These are phyloP conservation scores for Neophaeococcomyces mojaviensis DNA, from an alignment of 2,329 filamentous ascomycete genomes.

Conservation along the genomic window DNA sequence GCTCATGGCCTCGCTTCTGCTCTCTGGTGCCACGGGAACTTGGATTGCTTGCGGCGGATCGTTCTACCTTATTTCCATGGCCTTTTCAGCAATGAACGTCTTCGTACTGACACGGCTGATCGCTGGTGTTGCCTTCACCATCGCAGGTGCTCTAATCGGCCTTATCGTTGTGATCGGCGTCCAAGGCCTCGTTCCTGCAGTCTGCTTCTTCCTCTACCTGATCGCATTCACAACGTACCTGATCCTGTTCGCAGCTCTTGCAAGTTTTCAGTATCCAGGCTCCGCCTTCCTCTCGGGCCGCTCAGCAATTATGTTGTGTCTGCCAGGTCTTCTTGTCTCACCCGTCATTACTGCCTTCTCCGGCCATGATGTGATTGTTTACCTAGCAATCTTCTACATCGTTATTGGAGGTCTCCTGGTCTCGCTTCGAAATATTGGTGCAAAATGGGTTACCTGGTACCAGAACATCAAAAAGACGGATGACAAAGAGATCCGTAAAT, in stretches of 20 bases:
- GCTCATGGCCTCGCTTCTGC: conserved; percentile 50
- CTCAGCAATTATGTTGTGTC: conserved; percentile 46
- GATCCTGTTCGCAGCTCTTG: conserved; percentile 47
- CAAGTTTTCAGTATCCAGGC: conserved; percentile 48
- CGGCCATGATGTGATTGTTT: conserved; percentile 49
- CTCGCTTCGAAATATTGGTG: conserved; percentile 47
- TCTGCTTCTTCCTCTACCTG: conserved; percentile 55
- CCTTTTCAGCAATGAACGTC: conserved; percentile 49
- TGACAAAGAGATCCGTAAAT: conserved; percentile 33
- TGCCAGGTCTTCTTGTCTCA: conserved; percentile 50
- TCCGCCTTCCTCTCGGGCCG: conserved; percentile 53
- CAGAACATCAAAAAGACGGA: conserved; percentile 33
- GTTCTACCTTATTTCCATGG: conserved; percentile 54
- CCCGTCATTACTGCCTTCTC: conserved; percentile 50
- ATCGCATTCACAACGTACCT: conserved; percentile 53
- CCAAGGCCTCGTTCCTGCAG: conserved; percentile 39
- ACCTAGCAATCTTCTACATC: conserved; percentile 47
- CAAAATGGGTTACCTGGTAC: conserved; percentile 54
- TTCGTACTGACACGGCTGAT: conserved; percentile 48
- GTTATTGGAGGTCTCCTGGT: conserved; percentile 47
- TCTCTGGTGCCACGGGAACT: conserved; percentile 55
- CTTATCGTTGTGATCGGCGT: conserved; percentile 44
- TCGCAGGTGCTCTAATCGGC: conserved; percentile 48
- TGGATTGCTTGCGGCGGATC: conserved; percentile 58
- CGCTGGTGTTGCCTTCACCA: conserved; percentile 43